Conservation (phyloP, 2,329 filamentous ascomycete genomes). For the Annulohypoxylon truncatum region DNA sequence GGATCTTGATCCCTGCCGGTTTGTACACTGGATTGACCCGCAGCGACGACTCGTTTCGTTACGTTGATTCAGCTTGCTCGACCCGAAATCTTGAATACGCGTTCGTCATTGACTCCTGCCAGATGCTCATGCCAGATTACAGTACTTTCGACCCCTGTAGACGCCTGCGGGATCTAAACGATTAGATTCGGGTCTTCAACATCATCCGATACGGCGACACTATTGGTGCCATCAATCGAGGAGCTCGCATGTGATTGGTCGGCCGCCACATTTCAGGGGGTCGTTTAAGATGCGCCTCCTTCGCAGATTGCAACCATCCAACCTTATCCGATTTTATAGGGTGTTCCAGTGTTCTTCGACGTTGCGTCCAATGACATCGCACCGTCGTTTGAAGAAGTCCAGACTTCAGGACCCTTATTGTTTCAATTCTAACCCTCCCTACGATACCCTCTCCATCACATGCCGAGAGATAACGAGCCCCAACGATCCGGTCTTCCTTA, state of each 20-base stretch:
- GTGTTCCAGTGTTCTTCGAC: slow-evolving; percentile 1
- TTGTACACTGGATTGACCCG: not conserved
- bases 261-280: not conserved
- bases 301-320: slow-evolving; percentile 16
- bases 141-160: slow-evolving; percentile 12
- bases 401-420: slow-evolving; percentile 28
- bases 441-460: slow-evolving; percentile 23
- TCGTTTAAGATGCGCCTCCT: slow-evolving; percentile 9
- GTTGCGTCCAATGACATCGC: slow-evolving; percentile 32
- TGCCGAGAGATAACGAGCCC: slow-evolving; percentile 30
- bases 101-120: not conserved
- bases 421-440: slow-evolving; percentile 21
- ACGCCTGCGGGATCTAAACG: slow-evolving; percentile 5
- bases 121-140: slow-evolving; percentile 13
- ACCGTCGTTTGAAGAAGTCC: slow-evolving; percentile 20
- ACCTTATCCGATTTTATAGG: slow-evolving; percentile 20
- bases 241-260: slow-evolving; percentile 15
- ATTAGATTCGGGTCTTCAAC: slow-evolving; percentile 36
- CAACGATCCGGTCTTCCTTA: slow-evolving; percentile 24
- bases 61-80: slow-evolving; percentile 11
- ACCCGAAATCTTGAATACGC: slow-evolving; percentile 7
- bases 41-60: not conserved
- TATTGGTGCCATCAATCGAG: slow-evolving; percentile 20
- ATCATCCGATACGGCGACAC: slow-evolving; percentile 33
- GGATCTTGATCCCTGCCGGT: slow-evolving; percentile 11